Percentiles rank a stretch among this genome's conserved stretches.
Evolutionary conservation across 768 basidiomycete genomes (phyloP).

Genomic region (Phlegmacium glaucopus): DNA sequence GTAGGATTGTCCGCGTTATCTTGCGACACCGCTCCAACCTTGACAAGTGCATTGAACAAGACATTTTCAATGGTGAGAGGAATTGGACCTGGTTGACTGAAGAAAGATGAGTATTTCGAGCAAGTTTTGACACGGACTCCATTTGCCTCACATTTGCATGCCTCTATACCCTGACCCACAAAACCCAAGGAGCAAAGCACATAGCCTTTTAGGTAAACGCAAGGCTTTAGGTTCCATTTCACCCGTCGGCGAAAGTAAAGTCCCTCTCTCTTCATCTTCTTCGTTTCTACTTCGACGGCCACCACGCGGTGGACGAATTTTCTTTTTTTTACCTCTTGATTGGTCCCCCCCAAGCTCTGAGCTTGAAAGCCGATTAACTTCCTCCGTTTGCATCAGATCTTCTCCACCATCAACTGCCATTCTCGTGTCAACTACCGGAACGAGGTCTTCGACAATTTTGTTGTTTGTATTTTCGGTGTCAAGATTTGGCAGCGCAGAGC

Average conservation of each 20-base stretch:
- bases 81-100: constrained; percentile 60
- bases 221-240: constrained; percentile 40
- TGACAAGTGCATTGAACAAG: constrained; percentile 83
- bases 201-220: constrained; percentile 79
- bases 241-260: constrained; percentile 17
- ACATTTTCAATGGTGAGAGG: constrained; percentile 84
- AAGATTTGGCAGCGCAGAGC: too few relatives aligned
- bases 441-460: too few relatives aligned
- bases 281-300: constrained; percentile 41
- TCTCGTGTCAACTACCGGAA: too few relatives aligned
- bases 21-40: constrained; percentile 88
- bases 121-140: not conserved
- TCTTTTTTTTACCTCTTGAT: constrained; percentile 24
- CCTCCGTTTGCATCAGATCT: not conserved
- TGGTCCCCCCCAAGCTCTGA: constrained; percentile 1
- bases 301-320: constrained; percentile 37
- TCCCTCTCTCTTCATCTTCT: constrained; percentile 21
- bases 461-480: too few relatives aligned
- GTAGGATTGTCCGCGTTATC: constrained; percentile 91
- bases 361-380: not conserved
- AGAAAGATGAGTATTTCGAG: not conserved
- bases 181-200: constrained; percentile 84
- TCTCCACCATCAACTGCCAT: too few relatives aligned
- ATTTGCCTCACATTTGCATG: constrained; percentile 90
- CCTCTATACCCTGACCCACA: constrained; percentile 91